Conservation (phyloP, 2,329 filamentous ascomycete genomes). For the Colletotrichum falcatum region DNA sequence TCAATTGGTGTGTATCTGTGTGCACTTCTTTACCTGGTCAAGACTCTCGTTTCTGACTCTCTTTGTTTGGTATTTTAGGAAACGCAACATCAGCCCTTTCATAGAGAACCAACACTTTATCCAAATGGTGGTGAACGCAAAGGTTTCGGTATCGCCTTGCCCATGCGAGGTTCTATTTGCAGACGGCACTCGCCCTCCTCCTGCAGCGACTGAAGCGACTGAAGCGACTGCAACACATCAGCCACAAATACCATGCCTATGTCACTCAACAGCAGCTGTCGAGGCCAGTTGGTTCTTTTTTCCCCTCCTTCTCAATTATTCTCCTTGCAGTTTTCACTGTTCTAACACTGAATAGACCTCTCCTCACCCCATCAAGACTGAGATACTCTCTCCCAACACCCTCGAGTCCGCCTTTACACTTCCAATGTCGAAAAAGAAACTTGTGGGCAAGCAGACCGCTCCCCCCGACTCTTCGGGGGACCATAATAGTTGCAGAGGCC, state of each 20-base stretch:
- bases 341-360: slow-evolving; percentile 4
- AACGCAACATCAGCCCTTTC: background rate
- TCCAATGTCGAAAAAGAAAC: slow-evolving; percentile 19
- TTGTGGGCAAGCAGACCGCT: background rate
- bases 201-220: too few species aligned
- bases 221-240: background rate
- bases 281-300: background rate
- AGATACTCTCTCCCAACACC: background rate
- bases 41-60: background rate
- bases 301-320: background rate
- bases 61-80: background rate
- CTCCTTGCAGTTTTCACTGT: background rate
- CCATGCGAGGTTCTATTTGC: background rate
- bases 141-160: background rate
- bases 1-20: background rate
- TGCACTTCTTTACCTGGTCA: background rate
- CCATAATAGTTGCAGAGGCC: slow-evolving; percentile 2
- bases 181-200: background rate
- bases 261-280: background rate
- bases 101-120: background rate
- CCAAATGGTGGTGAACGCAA: background rate
- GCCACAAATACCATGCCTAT: background rate
- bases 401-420: background rate
- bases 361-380: background rate
- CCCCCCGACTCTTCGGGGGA: background rate